phyloP scores from a whole-genome alignment of 345 rosid genomes.

The Orychophragmus violaceus region DNA sequence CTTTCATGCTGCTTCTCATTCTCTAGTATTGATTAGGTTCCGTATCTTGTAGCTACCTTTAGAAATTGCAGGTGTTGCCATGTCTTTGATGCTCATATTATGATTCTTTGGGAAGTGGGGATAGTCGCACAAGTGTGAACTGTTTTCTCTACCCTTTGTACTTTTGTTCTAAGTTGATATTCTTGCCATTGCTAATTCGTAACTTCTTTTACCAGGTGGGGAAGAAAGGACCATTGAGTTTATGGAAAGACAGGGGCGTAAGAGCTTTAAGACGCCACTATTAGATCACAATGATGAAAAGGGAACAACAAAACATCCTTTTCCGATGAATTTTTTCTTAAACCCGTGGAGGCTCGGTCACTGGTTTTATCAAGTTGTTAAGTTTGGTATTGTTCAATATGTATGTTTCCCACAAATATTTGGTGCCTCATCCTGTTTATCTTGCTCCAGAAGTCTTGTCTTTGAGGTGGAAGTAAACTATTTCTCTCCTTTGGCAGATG shows the following conservation, averaged over 20 bases:
- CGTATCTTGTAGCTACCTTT: background rate
- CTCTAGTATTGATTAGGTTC: background rate
- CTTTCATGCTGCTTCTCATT: background rate
- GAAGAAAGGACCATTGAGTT: background rate
- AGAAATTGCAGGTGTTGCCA: background rate
- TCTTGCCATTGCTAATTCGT: background rate
- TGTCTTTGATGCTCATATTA: conserved; percentile 1
- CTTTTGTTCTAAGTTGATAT: background rate
- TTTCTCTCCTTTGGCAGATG: conserved; percentile 60
- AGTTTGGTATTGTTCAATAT: conserved; percentile 97
- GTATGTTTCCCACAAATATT: conserved; percentile 45
- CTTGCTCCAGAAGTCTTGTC: background rate
- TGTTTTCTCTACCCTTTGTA: background rate
- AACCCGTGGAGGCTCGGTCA: conserved; percentile 46
- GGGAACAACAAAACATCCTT: background rate
- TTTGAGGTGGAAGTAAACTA: background rate
- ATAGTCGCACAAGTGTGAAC: background rate
- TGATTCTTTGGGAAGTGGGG: background rate
- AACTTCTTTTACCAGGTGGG: background rate
- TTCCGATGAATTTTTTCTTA: background rate
- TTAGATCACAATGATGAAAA: background rate
- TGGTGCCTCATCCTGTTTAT: background rate
- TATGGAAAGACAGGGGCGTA: background rate
- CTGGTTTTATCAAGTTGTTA: conserved; percentile 93
- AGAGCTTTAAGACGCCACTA: background rate